Percentiles rank a stretch among this genome's conserved stretches.
These are phyloP conservation scores for Talaromyces piceae DNA, from an alignment of 2,329 filamentous ascomycete genomes.

Conservation along the genomic window DNA sequence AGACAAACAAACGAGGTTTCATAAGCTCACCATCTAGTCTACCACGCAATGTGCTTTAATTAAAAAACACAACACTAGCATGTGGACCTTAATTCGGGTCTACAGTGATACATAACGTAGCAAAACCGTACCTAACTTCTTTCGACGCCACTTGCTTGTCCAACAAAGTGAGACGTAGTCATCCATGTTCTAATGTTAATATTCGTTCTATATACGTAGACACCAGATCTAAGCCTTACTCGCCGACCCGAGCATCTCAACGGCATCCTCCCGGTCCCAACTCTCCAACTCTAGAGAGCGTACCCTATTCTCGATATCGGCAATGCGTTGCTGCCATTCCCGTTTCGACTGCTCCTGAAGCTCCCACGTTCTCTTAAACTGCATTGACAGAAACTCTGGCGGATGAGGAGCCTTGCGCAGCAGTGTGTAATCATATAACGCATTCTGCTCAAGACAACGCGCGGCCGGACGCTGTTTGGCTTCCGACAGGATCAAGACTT, in stretches of 20 bases:
- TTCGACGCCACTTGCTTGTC: too few relatives aligned
- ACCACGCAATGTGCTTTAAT: too few relatives aligned
- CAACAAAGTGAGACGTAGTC: too few relatives aligned
- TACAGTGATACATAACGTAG: too few relatives aligned
- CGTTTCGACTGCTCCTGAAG: constrained; percentile 54
- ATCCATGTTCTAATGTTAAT: neutral
- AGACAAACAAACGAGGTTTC: too few relatives aligned
- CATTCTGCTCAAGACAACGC: constrained; percentile 67
- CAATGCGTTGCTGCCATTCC: constrained; percentile 47
- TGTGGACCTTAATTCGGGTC: too few relatives aligned
- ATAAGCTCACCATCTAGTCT: too few relatives aligned
- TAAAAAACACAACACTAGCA: too few relatives aligned
- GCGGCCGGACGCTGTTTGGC: constrained; percentile 65
- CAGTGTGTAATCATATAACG: constrained; percentile 65
- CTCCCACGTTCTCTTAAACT: constrained; percentile 53
- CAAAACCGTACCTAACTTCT: too few relatives aligned
- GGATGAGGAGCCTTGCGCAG: constrained; percentile 49
- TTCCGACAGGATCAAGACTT: constrained; percentile 66
- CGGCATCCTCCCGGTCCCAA: constrained; percentile 65
- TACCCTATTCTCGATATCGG: constrained; percentile 51
- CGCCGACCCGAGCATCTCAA: constrained; percentile 57
- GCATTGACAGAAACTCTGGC: constrained; percentile 53
- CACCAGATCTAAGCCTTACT: neutral
- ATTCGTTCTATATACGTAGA: neutral
- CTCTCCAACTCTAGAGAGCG: constrained; percentile 60